Evolutionary conservation across 208 protist species (phyloP).

Genomic region (Trypanosomatidae sp.): DNA sequence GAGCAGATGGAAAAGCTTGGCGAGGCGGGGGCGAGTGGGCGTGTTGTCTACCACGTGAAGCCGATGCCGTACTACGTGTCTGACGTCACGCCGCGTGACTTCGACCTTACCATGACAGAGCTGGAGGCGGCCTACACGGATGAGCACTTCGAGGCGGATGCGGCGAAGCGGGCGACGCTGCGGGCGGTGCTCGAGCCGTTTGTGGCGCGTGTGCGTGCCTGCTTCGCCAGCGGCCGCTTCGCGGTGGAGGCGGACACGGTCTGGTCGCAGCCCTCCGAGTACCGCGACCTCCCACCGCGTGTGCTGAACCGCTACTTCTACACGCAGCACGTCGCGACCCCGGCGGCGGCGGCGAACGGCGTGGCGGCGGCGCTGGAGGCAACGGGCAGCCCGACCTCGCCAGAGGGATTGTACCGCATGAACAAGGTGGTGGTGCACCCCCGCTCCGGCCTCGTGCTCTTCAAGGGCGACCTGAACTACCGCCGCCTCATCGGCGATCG

Average conservation of each 20-base stretch:
- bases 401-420: conserved; percentile 30
- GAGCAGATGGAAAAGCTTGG: conserved; percentile 23
- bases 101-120: conserved; percentile 46
- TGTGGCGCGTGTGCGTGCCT: conserved; percentile 37
- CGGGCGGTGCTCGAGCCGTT: conserved; percentile 43
- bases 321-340: conserved; percentile 43
- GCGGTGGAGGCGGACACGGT: conserved; percentile 71
- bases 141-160: conserved; percentile 16
- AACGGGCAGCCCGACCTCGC: conserved; percentile 6
- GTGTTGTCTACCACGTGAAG: conserved; percentile 81
- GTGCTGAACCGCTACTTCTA: conserved; percentile 84
- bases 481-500: conserved; percentile 89
- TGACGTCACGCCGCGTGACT: conserved; percentile 82
- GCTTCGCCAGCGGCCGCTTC: conserved; percentile 43
- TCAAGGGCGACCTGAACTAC: conserved; percentile 93
- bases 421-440: conserved; percentile 47
- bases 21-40: conserved; percentile 13
- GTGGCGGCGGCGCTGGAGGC: conserved; percentile 5
- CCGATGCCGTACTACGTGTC: conserved; percentile 90
- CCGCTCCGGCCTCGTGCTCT: conserved; percentile 67
- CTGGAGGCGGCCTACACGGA: conserved; percentile 40
- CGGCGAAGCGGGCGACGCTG: conserved; percentile 26
- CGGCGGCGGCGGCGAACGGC: conserved; percentile 4
- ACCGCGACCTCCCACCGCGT: conserved; percentile 81
- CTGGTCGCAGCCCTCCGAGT: conserved; percentile 87